phyloP scores from a whole-genome alignment of 441 rosid species.

The Raphanus hybrid region DNA sequence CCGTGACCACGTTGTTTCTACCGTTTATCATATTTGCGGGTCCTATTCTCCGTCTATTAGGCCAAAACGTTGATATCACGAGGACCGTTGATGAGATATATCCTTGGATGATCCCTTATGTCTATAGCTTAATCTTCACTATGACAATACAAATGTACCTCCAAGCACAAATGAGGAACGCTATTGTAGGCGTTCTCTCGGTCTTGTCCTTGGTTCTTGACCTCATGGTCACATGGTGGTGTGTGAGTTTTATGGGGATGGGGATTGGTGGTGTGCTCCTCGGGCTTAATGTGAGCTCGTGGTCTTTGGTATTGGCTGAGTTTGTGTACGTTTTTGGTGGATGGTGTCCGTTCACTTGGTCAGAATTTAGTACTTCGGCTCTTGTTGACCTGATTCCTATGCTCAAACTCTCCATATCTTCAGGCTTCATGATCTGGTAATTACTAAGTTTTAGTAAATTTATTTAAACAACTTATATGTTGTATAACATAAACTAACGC shows the following conservation, averaged over 20 bases:
- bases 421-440: constrained; percentile 77
- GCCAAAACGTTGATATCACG: constrained; percentile 57
- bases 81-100: constrained; percentile 51
- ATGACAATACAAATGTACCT: constrained; percentile 65
- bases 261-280: constrained; percentile 69
- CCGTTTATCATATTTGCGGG: constrained; percentile 55
- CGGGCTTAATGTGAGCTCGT: constrained; percentile 51
- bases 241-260: constrained; percentile 49
- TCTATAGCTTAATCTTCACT: constrained; percentile 44
- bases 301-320: constrained; percentile 53
- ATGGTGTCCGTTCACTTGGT: constrained; percentile 77
- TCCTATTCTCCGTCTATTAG: constrained; percentile 55
- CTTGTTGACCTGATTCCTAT: constrained; percentile 57
- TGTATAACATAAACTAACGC: too few relatives aligned
- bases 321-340: constrained; percentile 66
- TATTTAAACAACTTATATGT: too few relatives aligned
- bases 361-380: constrained; percentile 58
- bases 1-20: constrained; percentile 50
- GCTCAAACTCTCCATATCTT: constrained; percentile 74
- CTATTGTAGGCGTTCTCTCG: constrained; percentile 55
- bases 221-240: constrained; percentile 59
- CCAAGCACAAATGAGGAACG: constrained; percentile 72
- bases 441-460: not conserved
- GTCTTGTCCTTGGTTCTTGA: constrained; percentile 50
- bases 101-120: constrained; percentile 63